Base-by-base conservation (phyloP, 345 rosid species). In the Hypericum androsaemum region DNA sequence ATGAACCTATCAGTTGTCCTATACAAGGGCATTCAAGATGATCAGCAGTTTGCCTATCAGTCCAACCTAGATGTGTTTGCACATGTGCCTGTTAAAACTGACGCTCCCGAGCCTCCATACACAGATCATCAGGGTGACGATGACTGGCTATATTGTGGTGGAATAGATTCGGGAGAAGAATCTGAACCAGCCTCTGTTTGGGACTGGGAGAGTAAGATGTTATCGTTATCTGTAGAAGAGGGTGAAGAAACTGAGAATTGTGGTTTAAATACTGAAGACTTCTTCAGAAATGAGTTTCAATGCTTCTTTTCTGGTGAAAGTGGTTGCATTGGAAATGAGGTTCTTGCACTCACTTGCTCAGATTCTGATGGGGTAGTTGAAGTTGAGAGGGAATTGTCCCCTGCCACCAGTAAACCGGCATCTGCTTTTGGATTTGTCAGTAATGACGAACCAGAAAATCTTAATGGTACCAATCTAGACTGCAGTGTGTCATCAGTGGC, bases 51-150 rank as follows among this genome's bases (percentile, higher is more conserved):
- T 39, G 13, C 59, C n/a, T 53, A 10, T 41, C 68, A 60, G 47
- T 37, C 53, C 11, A 58, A 5, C 32, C 65, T 50, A 16, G 46
- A 58, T 61, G 56, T 41, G n/a, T 51, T 53, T 44, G 47, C 55
- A 43, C 59, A 71, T 15, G 7, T 61, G 52, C 50, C 58, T 35
- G 53, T 77, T 35, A 77, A 77, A 62, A 42, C 61, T 47, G 82
- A 80, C 66, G 65, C 46, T 68, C 52, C 59, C 41, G 80, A 77
- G 54, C 59, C 50, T 49, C 41, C 54, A 54, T 52, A 47, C 67
- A 56, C 71, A 41, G 75, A 61, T 57, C 56, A 64, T 60, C 58
- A 39, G 71, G 54, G 54, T 44, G 45, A 56, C 59, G 40, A 39
- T 46, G 54, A 65, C 53, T 61, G 61, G 61, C 39, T 52, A 38